Evolutionary conservation across 106 monocot genomes (phyloP), one percentile per base, ranked within the genome.

Genomic region (Apostasia shenzhenica): DNA sequence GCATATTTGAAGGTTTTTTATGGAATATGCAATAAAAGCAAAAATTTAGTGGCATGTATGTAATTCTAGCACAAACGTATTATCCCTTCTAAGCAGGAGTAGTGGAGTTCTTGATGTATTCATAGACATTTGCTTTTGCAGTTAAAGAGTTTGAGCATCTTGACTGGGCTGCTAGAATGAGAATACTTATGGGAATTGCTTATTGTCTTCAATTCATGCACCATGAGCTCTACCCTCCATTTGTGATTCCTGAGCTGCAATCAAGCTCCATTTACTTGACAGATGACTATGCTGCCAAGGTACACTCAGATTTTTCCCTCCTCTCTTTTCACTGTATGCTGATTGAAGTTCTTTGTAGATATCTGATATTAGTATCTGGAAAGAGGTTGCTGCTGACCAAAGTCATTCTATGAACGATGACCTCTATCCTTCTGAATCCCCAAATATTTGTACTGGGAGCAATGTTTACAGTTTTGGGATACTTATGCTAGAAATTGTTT

Each of bases 201-300:
- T 91, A 91, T 59, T 91, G 95, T 69, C 91, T 95, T 71, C 86
- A 95, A 67, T 81, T 84, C 69, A 13, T 86, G 81, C 95, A 89
- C 54, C 84, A 94, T 59, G 84, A 90, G 14, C 81, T 86, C 48
- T 83, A 80, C 7, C 95, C 95, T 12, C 88, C 95, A 40, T 62
- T 95, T 2, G 39, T 69, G n/a, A 77, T 78, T 65, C 70, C 78
- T 49, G 63, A 83, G 56, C 48, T 95, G 49, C 74, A 76, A 5
- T 85, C 91, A 39, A 72, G 55, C 44, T 67, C 63, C 37, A 57
- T 95, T 11, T 82, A 70, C 51, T 43, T 95, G 73, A 88, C 91
- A 3, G 91, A 95, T 72, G 95, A 95, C 71, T 88, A 68, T 78
- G 81, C 95, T 57, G 88, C 91, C 60, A 95, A 95, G 86, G 95